Evolutionary conservation across 805 yeast species (phyloP), one percentile per base, ranked within the genome.

Genomic region (Saturnispora halmiae): DNA sequence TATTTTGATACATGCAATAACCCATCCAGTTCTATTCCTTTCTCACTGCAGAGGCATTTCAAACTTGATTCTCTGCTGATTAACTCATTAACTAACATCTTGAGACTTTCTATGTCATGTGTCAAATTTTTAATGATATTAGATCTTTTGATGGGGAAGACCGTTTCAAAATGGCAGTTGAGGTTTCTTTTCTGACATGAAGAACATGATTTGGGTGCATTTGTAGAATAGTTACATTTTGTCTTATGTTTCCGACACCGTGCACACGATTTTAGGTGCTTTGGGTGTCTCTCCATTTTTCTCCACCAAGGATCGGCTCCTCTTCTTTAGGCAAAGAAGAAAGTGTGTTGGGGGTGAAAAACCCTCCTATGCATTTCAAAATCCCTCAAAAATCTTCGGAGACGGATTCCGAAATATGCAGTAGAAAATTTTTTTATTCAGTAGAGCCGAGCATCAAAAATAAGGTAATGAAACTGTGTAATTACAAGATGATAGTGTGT

Each of bases 181-280:
- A 72, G 49, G 14, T 73, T 72, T 44, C 70, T 66, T 52, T 69
- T 73, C 4, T 61, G 47, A 53, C 86, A 79, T 24, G 72, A 66
- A 3, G 77, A 55, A 51, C 86, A 79, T 0, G 82, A 72, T 19
- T 58, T 52, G 3, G 85, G 84, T 27, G 64, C 57, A 13, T 74
- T 70, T 19, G 53, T 52, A 11, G 59, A 47, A 10, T 79, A 79
- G 52, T 79, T 79, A 56, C 86, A 79, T 51, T 70, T 75, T 14
- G 79, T 77, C 54, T 79, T 79, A 49, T 77, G 80, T 51, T 72
- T 73, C 27, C 85, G 65, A 55, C 86, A 79, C 25, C 81, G 63
- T 4, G 71, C 65, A 53, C 86, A 79, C 9, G 82, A 72, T 49
- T 77, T 76, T 33, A 75, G 51, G 9, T 66, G 64, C 43, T 66